Conservation (phyloP, 768 basidiomycete genomes). For the Erythrobasidium yunnanense region DNA sequence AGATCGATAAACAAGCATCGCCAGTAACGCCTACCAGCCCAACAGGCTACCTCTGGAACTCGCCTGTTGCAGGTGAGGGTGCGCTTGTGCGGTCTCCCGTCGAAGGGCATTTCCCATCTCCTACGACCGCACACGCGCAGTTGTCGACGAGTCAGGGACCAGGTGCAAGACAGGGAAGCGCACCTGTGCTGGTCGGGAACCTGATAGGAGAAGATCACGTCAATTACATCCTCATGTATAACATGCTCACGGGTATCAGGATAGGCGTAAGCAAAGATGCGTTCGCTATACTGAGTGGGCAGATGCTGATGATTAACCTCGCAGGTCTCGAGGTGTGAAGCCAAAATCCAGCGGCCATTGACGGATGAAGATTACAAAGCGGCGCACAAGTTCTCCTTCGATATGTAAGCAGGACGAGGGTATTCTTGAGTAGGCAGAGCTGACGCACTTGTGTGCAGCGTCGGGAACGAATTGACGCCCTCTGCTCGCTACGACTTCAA, state of each 20-base stretch:
- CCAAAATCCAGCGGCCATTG: conserved; percentile 76
- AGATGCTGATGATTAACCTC: background rate
- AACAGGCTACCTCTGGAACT: too few relatives aligned
- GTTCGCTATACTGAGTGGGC: background rate
- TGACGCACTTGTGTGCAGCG: conserved; percentile 45
- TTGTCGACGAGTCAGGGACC: background rate
- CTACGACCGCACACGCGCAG: background rate
- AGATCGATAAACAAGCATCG: too few relatives aligned
- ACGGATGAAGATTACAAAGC: conserved; percentile 77
- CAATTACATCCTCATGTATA: conserved; percentile 99
- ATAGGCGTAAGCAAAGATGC: conserved; percentile 62
- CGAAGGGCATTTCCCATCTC: background rate
- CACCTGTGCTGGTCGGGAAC: conserved; percentile 72
- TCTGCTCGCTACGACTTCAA: conserved; percentile 99
- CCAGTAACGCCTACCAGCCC: too few relatives aligned
- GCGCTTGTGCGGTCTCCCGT: background rate
- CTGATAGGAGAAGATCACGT: conserved; percentile 96
- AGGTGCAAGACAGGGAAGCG: background rate
- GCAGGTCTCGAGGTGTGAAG: conserved; percentile 89
- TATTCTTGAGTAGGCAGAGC: background rate
- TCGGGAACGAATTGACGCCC: conserved; percentile 95
- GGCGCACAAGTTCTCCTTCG: conserved; percentile 89
- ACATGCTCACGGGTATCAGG: conserved; percentile 97
- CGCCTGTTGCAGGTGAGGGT: conserved; percentile 4
- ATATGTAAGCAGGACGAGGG: conserved; percentile 57